These are phyloP conservation scores for Thermothielavioides terrestris DNA, from an alignment of 495 filamentous ascomycete genomes.

Conservation along the genomic window DNA sequence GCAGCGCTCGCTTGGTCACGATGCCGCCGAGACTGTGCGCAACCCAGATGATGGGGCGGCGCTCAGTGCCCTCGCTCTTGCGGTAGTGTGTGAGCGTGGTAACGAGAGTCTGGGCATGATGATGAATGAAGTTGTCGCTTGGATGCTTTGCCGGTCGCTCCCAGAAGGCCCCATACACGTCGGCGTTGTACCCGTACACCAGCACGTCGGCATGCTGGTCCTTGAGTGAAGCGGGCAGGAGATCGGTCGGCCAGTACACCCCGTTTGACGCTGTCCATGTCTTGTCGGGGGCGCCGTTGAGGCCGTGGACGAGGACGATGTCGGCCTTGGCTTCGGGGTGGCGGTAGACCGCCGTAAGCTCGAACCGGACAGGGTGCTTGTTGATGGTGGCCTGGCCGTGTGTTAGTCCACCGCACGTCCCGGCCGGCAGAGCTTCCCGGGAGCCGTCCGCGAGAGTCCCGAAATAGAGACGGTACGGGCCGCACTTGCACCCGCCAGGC, in stretches of 20 bases:
- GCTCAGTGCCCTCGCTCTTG: slow-evolving; percentile 47
- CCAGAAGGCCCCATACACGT: slow-evolving; percentile 53
- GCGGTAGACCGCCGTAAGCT: slow-evolving; percentile 59
- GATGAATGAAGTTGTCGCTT: slow-evolving; percentile 65
- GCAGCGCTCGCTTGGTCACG: slow-evolving; percentile 58
- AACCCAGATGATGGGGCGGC: slow-evolving; percentile 75
- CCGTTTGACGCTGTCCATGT: slow-evolving; percentile 64
- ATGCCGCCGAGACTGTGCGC: slow-evolving; percentile 78
- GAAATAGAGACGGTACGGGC: slow-evolving; percentile 6
- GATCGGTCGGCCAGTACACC: slow-evolving; percentile 68
- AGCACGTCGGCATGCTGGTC: slow-evolving; percentile 59
- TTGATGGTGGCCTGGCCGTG: slow-evolving; percentile 37
- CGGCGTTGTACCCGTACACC: slow-evolving; percentile 79
- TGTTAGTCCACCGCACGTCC: too few species aligned
- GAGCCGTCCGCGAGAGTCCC: too few species aligned
- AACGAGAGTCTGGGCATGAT: slow-evolving; percentile 77
- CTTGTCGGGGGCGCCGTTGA: slow-evolving; percentile 67
- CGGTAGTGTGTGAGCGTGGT: slow-evolving; percentile 43
- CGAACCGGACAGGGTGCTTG: slow-evolving; percentile 54
- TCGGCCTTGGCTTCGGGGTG: slow-evolving; percentile 53
- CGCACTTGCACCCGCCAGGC: slow-evolving; percentile 9
- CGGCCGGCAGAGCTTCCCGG: too few species aligned
- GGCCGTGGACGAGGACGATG: slow-evolving; percentile 73
- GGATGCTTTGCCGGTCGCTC: slow-evolving; percentile 35
- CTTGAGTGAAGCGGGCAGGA: slow-evolving; percentile 58